Base-by-base conservation (phyloP, 108 stramenopile species). In the Pseudonitzschia multiseries region DNA sequence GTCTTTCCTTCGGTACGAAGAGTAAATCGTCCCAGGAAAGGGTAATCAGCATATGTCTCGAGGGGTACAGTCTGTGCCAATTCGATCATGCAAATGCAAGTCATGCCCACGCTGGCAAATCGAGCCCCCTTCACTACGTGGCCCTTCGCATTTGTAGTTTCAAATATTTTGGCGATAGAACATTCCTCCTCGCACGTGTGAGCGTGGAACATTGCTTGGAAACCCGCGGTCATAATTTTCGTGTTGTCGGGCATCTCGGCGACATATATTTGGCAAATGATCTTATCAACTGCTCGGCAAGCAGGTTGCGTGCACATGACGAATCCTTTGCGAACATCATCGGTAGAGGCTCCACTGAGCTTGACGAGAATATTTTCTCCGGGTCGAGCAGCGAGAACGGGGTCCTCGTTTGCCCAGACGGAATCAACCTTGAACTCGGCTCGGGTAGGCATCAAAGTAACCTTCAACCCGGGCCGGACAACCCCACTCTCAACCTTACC, bases 1-100 rank as follows among this genome's bases (percentile, higher is more conserved):
- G 99, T 98, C 84, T 96, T 96, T 64, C 99, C 99, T 76, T 99
- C 99, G 40, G 97, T 98, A 72, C 99, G 87, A 31, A 99, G 84
- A 26, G 99, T 99, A 79, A 99, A 97, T 46, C 99, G 84, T 32
- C 99, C 99, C 44, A 99, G 76, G 70, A 97, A 97, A 28, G 94
- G 91, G 77, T 93, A 86, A 57, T 91, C 83, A 12, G 94, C 96
- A 76, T 86, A 99, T 13, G 90, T 82, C 70, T 98, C 99, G 32
- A 96, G 74, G 56, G 97, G 97, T 65, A 91, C 92, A 40, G 87
- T 83, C 75, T 87, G 81, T 24, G 75, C 83, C 28, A 96, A 41
- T 62, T 91, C 87, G 44, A 96, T 74, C 93, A 89, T 88, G 53
- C 87, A 87, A 36, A 94, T 68, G 15, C 90, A 86, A 54, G 76